Evolutionary conservation across 2,329 filamentous ascomycete species (phyloP), one percentile per base, ranked within the genome.

Genomic region (Hawksworthiomyces lignivorus): DNA sequence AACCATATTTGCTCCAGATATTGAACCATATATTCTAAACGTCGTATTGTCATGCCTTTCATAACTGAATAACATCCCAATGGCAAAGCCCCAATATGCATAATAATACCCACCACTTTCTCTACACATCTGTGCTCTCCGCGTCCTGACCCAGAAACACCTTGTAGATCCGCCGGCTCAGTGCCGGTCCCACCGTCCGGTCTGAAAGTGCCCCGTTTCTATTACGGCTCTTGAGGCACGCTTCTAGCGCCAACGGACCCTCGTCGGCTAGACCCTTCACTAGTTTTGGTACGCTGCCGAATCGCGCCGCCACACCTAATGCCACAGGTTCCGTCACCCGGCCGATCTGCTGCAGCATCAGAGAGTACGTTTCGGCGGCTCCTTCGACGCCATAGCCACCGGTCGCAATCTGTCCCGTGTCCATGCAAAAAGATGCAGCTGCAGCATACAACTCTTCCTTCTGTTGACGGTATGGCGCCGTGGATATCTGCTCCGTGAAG

Each of bases 401-500:
- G 0, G 79, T 75, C 41, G 76, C 77, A 31, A 90, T 82, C 60
- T 90, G 85, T 0, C 85, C 85, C 1, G 69, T 67, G 40, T 87
- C 84, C 82, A 89, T 88, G 61, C 84, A 89, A 57, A 90, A 90
- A 0, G 74, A 70, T 2, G 77, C 78, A 11, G 72, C 67, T 2
- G 72, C 68, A 41, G 66, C 67, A 50, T 62, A 62, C 36, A 62
- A 58, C 26, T 61, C 59, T 42, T 77, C 73, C 18, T 63, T 62
- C 50, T 71, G 69, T 39, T 66, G 73, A 49, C 77, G 76, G 59
- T 89, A 89, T 0, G 84, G 85, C 18, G 84, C 77, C 1, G 80
- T 84, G 7, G 82, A 84, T 36, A 90, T 80, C 56, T 90, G 82
- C 54, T 88, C 82, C 0, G 86, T 90, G 53, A 89, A 87, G 26